These are phyloP conservation scores for Cyclanthera cordifolia DNA, from an alignment of 306 rosid genomes.

Conservation along the genomic window DNA sequence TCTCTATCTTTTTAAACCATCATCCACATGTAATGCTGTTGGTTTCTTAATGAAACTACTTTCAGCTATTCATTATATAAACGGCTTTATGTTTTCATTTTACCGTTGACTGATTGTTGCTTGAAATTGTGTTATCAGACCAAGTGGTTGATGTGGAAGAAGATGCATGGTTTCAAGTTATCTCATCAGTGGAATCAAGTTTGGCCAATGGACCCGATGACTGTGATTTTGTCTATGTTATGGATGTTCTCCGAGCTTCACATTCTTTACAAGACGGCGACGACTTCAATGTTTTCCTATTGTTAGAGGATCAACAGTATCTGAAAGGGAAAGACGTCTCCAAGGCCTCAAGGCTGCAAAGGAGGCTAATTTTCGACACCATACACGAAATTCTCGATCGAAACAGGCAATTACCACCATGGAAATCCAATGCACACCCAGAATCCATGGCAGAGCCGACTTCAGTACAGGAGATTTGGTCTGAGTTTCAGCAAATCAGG, in stretches of 20 bases:
- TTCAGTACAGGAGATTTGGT: slow-evolving; percentile 44
- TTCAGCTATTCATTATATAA: background rate
- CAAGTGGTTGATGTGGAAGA: slow-evolving; percentile 51
- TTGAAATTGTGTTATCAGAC: slow-evolving; percentile 29
- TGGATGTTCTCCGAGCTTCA: slow-evolving; percentile 54
- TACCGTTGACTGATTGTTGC: background rate
- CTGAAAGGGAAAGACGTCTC: slow-evolving; percentile 62
- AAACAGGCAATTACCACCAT: slow-evolving; percentile 51
- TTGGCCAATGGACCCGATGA: slow-evolving; percentile 41
- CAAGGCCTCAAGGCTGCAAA: slow-evolving; percentile 33
- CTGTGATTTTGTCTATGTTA: slow-evolving; percentile 48
- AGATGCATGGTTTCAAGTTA: slow-evolving; percentile 42
- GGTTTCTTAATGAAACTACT: background rate
- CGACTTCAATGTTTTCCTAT: slow-evolving; percentile 38
- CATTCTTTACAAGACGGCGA: slow-evolving; percentile 51
- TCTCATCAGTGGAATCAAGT: slow-evolving; percentile 30
- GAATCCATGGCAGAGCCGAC: slow-evolving; percentile 13
- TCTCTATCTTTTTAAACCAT: background rate
- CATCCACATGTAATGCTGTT: background rate
- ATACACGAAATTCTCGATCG: slow-evolving; percentile 47
- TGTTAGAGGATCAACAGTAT: slow-evolving; percentile 62
- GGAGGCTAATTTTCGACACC: slow-evolving; percentile 65
- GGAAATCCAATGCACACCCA: slow-evolving; percentile 35
- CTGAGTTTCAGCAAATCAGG: slow-evolving; percentile 37
- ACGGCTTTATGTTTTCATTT: background rate